Percentiles rank a stretch among this genome's conserved stretches.
Conservation (phyloP, 225 moss, liverwort and hornwort species). For the Antitrichia curtipendula region DNA sequence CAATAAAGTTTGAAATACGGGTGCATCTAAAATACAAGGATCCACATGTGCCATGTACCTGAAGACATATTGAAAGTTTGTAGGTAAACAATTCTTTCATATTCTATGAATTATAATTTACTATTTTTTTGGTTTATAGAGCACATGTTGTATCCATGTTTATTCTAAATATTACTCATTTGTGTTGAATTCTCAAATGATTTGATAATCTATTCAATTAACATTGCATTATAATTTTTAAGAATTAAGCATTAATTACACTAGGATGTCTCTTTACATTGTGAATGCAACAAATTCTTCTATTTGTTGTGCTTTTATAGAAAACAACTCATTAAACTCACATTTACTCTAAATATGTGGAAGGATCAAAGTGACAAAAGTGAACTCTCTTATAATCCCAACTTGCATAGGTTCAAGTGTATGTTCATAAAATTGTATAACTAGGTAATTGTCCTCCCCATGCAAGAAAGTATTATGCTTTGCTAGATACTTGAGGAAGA, state of each 20-base stretch:
- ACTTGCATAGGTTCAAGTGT: not conserved
- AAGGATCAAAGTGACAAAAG: not conserved
- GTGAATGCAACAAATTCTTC: not conserved
- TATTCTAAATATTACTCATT: not conserved
- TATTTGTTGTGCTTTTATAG: not conserved
- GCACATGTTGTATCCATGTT: not conserved
- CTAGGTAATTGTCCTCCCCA: no score
- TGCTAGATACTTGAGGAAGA: no score
- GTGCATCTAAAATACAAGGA: not conserved
- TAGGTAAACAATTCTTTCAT: not conserved
- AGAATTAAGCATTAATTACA: not conserved
- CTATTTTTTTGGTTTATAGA: not conserved
- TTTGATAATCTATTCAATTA: not conserved
- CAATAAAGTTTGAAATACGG: not conserved
- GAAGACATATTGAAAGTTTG: fast-evolving
- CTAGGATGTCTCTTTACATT: fast-evolving
- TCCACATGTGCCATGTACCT: not conserved
- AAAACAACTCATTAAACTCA: not conserved
- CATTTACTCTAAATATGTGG: not conserved
- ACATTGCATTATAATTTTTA: not conserved
- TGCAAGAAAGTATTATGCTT: no score
- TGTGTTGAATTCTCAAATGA: not conserved
- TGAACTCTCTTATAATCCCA: not conserved
- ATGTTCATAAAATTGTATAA: no score
- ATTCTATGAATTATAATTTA: not conserved